Base-by-base conservation (phyloP, 2,329 filamentous ascomycete species). In the Cladosporium oxysporum region DNA sequence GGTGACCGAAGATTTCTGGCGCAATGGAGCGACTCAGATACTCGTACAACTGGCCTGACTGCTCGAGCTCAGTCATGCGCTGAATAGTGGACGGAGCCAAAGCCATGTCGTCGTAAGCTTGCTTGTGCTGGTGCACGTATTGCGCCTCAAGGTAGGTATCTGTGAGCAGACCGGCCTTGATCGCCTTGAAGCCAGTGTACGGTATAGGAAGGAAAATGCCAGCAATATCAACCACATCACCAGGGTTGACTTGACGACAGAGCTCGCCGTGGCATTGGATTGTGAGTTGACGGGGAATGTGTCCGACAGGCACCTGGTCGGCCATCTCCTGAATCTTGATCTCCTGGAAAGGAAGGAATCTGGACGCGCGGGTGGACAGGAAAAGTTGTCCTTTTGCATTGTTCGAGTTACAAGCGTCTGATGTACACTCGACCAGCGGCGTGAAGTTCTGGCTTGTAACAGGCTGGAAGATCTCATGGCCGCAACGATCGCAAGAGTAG, bases 261-360 rank as follows among this genome's bases (percentile, higher is more conserved):
- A 96, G 84, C 67, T 88, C 91, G 67, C 95, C 95, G 75, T 96
- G 90, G 79, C 93, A 97, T 73, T 96, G 87, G 26, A 99, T 83
- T 0, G 94, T 98, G 69, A 99, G 82, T 66, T 92, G 92, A 66
- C 95, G 88, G 35, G 95, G 95, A 73, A 99, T 99, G 77, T 99
- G 95, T 60, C 95, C 95, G 69, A 99, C 96, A 8, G 95, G 95
- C 0, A 99, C 95, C 78, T 99, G 95, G 77, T 99, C 95, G n/a
- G 95, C 93, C 88, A 98, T 92, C 77, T 99, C 95, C 79, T 99
- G 95, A 65, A 99, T 93, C 82, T 98, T 98, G 79, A 98, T 88
- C 79, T 99, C 95, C 79, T 99, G 95, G 83, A 99, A 99, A 3
- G 95, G 93, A 74, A 97, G 82, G 76, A 98, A 99, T 75, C 98